A percentile compares a stretch with the other conserved stretches of the same genome.
Evolutionary conservation across 164 flowering plant genomes (phyloP).

Genomic region (Aristolochia contorta): DNA sequence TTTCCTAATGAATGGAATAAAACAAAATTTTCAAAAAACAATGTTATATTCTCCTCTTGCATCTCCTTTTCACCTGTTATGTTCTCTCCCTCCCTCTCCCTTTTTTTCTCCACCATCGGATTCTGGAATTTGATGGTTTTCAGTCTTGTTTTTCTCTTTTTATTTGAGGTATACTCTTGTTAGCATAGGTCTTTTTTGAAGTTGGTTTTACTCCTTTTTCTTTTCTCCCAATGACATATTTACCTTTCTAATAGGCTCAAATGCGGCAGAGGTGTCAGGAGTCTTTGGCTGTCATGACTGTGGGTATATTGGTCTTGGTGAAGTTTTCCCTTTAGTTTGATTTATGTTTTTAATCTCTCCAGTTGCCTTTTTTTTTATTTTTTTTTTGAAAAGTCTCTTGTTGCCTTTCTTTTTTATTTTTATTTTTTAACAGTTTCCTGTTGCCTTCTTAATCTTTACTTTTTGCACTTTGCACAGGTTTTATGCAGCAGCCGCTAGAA

Average conservation of each 20-base stretch:
- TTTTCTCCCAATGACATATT: neutral
- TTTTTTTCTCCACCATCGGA: neutral
- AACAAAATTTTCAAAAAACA: too few relatives aligned
- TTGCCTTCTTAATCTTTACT: neutral
- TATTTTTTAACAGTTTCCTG: too few relatives aligned
- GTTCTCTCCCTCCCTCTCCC: neutral
- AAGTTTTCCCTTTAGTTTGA: neutral
- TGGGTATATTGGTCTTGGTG: slow-evolving; percentile 28
- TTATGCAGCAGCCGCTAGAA: slow-evolving; percentile 75
- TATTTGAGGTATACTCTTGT: neutral
- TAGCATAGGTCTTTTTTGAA: neutral
- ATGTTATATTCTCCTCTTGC: too few relatives aligned
- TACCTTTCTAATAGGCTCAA: slow-evolving; percentile 54
- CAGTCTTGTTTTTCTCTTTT: neutral
- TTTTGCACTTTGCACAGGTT: slow-evolving; percentile 46
- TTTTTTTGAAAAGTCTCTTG: too few relatives aligned
- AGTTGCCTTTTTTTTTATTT: neutral
- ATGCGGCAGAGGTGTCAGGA: slow-evolving; percentile 76
- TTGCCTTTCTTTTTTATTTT: too few relatives aligned
- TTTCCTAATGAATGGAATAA: too few relatives aligned
- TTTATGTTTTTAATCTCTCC: neutral
- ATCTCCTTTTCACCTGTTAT: neutral
- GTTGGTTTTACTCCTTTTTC: neutral
- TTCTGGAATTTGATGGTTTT: neutral
- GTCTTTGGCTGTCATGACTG: slow-evolving; percentile 89